Conservation (phyloP, 495 filamentous ascomycete genomes). For the Penicillium steckii region DNA sequence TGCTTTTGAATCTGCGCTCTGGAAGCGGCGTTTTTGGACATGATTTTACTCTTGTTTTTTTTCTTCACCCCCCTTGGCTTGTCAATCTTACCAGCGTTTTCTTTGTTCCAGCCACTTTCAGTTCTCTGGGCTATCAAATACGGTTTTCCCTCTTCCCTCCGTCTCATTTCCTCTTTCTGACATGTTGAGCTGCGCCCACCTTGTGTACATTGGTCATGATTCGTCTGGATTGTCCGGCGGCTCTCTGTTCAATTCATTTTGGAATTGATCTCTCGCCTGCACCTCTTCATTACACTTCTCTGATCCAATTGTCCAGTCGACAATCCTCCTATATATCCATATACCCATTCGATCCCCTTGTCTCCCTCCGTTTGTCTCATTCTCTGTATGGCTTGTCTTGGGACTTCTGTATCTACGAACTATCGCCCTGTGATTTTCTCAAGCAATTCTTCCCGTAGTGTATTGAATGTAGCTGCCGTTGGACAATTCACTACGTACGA, state of each 20-base stretch:
- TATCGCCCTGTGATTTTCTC: neutral
- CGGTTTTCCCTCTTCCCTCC: neutral
- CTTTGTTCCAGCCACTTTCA: neutral
- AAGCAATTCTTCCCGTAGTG: neutral
- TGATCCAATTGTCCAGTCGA: too few relatives aligned
- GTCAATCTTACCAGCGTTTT: constrained; percentile 6
- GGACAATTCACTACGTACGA: neutral
- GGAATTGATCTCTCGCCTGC: neutral
- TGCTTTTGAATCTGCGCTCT: constrained; percentile 19
- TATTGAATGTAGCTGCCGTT: too few relatives aligned
- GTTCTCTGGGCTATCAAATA: neutral
- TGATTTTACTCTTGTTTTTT: too few relatives aligned
- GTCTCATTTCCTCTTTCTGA: neutral
- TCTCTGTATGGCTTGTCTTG: constrained; percentile 21
- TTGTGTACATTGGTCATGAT: constrained; percentile 12
- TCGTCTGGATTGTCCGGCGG: neutral
- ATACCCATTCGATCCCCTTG: constrained; percentile 29
- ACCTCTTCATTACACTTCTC: neutral
- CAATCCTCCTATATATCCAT: constrained; percentile 11
- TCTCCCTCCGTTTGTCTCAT: constrained; percentile 6
- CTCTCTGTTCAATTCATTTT: neutral
- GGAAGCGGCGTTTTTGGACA: constrained; percentile 23
- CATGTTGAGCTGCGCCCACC: neutral
- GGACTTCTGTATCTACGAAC: constrained; percentile 24
- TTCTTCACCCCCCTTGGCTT: constrained; percentile 3